phyloP scores from a whole-genome alignment of 202 grass and related monocot species.

The Zoysia matrella region DNA sequence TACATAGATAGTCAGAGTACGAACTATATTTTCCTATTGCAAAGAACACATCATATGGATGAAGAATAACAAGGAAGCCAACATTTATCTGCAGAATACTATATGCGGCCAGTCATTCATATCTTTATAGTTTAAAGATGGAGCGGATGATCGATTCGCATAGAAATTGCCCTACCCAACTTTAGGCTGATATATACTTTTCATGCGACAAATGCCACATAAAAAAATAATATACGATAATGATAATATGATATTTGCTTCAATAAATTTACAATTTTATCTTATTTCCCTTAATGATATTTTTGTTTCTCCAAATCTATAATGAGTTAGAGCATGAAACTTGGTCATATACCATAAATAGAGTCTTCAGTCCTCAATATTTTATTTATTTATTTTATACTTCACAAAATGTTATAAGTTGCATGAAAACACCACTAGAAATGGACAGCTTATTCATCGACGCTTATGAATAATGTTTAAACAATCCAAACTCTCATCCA shows the following conservation, averaged over 20 bases:
- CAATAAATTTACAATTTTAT: neutral
- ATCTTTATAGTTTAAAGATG: neutral
- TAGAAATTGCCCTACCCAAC: neutral
- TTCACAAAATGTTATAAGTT: neutral
- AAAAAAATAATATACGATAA: neutral
- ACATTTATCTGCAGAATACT: neutral
- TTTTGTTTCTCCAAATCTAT: neutral
- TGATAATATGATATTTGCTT: neutral
- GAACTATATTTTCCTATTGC: neutral
- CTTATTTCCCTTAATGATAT: neutral
- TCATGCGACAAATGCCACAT: neutral
- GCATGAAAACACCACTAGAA: neutral
- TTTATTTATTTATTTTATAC: neutral
- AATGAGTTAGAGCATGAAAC: neutral
- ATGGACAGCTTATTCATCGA: neutral
- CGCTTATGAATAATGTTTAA: neutral
- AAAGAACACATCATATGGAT: neutral
- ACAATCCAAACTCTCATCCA: neutral
- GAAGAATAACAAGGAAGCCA: neutral
- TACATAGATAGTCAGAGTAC: constrained; percentile 33
- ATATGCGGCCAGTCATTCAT: neutral
- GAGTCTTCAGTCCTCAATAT: too few species aligned
- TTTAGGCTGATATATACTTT: neutral
- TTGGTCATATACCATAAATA: neutral
- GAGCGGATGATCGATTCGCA: neutral